Evolutionary conservation across 73 alveolate genomes (phyloP), one percentile per base, ranked within the genome.

Genomic region (Symbiodinium natans): DNA sequence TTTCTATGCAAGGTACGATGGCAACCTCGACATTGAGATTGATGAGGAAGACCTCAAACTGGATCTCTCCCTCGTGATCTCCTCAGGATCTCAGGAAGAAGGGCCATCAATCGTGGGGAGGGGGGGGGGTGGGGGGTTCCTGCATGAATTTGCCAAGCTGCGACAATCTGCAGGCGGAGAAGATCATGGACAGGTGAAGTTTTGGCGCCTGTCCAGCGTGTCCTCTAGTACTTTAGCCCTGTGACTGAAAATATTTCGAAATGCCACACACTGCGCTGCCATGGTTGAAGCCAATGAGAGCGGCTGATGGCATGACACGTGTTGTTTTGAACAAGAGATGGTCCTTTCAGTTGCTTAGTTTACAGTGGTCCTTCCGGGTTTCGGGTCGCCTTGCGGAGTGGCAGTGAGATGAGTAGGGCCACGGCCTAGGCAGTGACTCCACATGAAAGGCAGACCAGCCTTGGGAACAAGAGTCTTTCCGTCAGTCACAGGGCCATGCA

Each of bases 41-140:
- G 98, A 92, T 33, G 98, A 92, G 92, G 98, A 92, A 74, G 98
- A 92, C 98, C 71, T 92, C 92, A 92, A 92, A 38, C 92, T 92
- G 63, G 98, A 92, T 59, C 92, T 92, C 31, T 77, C 98, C 68
- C 43, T 92, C 39, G 98, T 41, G 39, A 4, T 7, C 2, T 23
- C 42, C 95, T 39, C 15, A 63, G 83, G 17, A 33, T 71, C 21
- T 19, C 40, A 1, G 21, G 52, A 8, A 68, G 31, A 27, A 7
- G 11, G 31, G 7, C 40, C 40, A 68, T 68, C 13, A 54, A 54
- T 21, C 74, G 29, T 21, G 21, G 21, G 21, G n/a, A n/a, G n/a
- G n/a, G n/a, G n/a, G n/a, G n/a, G n/a, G n/a, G 13, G 74, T 54
- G 77, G 1, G 27, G 46, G 27, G 39, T 38, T 74, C 21, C 19